These are phyloP conservation scores for Collybia nuda DNA, from an alignment of 768 basidiomycete species.

Conservation along the genomic window DNA sequence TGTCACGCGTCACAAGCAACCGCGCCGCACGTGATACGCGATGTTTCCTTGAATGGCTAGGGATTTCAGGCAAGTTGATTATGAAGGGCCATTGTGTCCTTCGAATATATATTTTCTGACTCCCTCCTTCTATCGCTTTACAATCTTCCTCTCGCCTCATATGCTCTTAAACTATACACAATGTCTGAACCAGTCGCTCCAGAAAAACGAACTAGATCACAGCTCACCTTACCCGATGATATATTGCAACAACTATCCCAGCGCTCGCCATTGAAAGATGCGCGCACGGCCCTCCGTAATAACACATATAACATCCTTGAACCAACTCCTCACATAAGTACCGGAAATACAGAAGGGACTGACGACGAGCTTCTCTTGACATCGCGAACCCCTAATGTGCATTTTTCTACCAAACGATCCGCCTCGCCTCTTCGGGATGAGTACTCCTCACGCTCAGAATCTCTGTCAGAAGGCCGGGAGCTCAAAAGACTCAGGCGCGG, in stretches of 20 bases:
- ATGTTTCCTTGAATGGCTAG: slow-evolving; percentile 19
- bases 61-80: neutral
- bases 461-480: slow-evolving; percentile 27
- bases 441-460: slow-evolving; percentile 20
- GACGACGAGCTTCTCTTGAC: slow-evolving; percentile 48
- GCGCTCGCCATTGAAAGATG: slow-evolving; percentile 54
- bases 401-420: slow-evolving; percentile 29
- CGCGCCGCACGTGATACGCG: slow-evolving; percentile 26
- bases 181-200: slow-evolving; percentile 27
- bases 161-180: slow-evolving; percentile 3
- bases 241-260: slow-evolving; percentile 40
- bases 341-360: slow-evolving; percentile 25
- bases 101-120: neutral
- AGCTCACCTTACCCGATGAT: slow-evolving; percentile 45
- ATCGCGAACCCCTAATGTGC: slow-evolving; percentile 13
- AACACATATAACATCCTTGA: slow-evolving; percentile 6
- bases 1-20: slow-evolving; percentile 3
- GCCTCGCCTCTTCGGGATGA: slow-evolving; percentile 36
- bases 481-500: slow-evolving; percentile 37
- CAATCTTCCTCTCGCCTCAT: neutral
- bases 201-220: slow-evolving; percentile 50
- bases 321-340: neutral
- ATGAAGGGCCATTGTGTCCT: neutral
- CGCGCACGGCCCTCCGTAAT: slow-evolving; percentile 36
- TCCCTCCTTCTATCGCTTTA: too few species aligned